Conservation (phyloP, 169 alveolate genomes). For the Eimeria sp. region DNA sequence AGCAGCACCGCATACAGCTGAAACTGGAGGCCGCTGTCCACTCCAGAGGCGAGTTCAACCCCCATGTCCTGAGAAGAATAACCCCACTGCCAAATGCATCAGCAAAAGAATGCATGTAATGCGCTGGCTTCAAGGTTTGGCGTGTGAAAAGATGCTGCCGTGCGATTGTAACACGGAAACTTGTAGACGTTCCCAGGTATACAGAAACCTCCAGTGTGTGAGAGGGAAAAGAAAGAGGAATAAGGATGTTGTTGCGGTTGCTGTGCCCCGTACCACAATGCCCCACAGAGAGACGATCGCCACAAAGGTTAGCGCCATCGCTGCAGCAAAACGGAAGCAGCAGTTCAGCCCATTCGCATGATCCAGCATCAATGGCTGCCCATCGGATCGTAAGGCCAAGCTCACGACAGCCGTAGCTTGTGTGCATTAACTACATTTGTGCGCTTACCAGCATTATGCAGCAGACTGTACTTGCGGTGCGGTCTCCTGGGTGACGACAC, state of each 20-base stretch:
- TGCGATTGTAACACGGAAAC: not conserved
- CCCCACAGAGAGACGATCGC: conserved; percentile 71
- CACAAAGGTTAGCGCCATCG: conserved; percentile 56
- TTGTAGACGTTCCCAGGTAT: not conserved
- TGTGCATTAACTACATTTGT: not conserved
- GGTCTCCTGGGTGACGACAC: not conserved
- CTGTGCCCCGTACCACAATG: conserved; percentile 56
- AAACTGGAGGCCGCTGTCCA: conserved; percentile 6
- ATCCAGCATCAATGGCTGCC: not conserved
- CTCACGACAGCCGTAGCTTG: not conserved
- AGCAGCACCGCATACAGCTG: conserved; percentile 47
- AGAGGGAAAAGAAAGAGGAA: not conserved
- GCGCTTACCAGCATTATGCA: conserved; percentile 59
- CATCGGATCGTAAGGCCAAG: not conserved
- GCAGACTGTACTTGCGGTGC: conserved; percentile 2
- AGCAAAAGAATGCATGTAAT: not conserved
- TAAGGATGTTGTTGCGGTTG: not conserved
- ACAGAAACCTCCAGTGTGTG: not conserved
- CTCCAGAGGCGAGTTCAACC: conserved; percentile 56
- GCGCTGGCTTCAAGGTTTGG: not conserved
- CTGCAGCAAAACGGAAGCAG: conserved; percentile 50
- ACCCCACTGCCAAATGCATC: not conserved
- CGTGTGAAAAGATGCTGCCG: not conserved
- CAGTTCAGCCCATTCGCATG: not conserved
- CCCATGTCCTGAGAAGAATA: conserved; percentile 3